Evolutionary conservation across 106 monocot species (phyloP).

Genomic region (Dendrobium catenatum): DNA sequence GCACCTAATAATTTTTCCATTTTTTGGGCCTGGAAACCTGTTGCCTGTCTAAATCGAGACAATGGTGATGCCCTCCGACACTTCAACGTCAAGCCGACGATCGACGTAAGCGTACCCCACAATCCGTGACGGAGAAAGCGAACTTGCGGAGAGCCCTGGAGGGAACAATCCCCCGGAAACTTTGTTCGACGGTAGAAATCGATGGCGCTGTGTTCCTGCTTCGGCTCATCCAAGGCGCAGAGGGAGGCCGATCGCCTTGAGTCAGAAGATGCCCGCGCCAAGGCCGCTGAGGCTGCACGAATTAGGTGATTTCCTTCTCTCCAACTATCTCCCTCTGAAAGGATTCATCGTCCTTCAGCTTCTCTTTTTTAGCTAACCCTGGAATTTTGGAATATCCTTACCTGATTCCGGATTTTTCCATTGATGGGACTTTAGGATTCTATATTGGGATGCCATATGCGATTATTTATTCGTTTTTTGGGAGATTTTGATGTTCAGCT

Average conservation of each 20-base stretch:
- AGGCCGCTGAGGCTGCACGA: conserved; percentile 80
- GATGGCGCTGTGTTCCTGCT: conserved; percentile 67
- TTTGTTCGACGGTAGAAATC: neutral
- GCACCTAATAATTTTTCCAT: too few relatives aligned
- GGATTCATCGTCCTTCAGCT: neutral
- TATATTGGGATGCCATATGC: neutral
- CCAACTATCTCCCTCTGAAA: neutral
- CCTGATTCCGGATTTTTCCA: neutral
- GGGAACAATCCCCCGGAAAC: neutral
- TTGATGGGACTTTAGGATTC: neutral
- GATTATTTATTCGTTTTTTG: neutral
- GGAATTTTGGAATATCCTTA: neutral
- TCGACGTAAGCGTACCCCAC: neutral
- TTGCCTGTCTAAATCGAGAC: too few relatives aligned
- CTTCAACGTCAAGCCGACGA: neutral
- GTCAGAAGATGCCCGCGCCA: conserved; percentile 69
- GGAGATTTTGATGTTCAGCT: neutral
- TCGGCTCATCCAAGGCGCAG: conserved; percentile 71
- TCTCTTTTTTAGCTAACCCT: neutral
- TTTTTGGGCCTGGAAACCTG: too few relatives aligned
- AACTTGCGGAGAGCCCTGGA: neutral
- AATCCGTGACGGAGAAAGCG: neutral
- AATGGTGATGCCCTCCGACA: neutral
- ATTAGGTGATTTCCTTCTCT: conserved; percentile 30
- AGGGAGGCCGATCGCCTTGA: conserved; percentile 58